A percentile compares a stretch with the other conserved stretches of the same genome.
Conservation (phyloP, 2,329 filamentous ascomycete species). For the Sarocladium kiliense region DNA sequence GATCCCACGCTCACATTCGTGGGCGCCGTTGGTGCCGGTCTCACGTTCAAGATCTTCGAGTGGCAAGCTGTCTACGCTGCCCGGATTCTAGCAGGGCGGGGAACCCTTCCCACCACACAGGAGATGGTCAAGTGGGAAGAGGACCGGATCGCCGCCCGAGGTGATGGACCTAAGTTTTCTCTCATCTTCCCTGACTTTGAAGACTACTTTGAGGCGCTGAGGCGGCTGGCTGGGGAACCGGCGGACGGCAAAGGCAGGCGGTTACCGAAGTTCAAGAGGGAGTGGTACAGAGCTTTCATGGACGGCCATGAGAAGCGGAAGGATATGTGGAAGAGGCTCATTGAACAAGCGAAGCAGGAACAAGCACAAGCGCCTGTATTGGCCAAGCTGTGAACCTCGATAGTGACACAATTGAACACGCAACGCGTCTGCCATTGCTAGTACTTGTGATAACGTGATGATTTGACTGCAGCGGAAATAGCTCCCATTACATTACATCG, state of each 20-base stretch:
- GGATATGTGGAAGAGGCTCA: conserved; percentile 51
- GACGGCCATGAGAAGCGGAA: conserved; percentile 51
- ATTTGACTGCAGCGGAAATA: too few species aligned
- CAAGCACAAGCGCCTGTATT: background rate
- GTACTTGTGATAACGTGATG: too few species aligned
- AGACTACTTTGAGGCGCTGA: conserved; percentile 56
- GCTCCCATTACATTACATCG: too few species aligned
- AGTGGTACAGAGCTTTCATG: conserved; percentile 46
- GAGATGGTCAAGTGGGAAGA: conserved; percentile 53
- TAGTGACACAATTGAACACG: too few species aligned
- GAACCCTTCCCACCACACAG: conserved; percentile 39
- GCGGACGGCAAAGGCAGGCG: conserved; percentile 37
- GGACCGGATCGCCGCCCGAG: conserved; percentile 45
- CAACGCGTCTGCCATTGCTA: too few species aligned
- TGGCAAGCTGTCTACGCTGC: conserved; percentile 62
- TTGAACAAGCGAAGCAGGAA: conserved; percentile 22
- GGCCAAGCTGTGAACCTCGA: background rate
- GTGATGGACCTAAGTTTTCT: conserved; percentile 52
- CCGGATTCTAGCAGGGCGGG: conserved; percentile 50
- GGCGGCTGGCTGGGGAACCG: conserved; percentile 40
- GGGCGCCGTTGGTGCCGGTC: conserved; percentile 49
- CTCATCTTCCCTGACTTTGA: conserved; percentile 58
- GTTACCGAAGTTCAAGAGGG: conserved; percentile 37
- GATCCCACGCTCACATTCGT: conserved; percentile 54
- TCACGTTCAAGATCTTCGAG: conserved; percentile 66